Evolutionary conservation across 805 yeast species (phyloP), one percentile per base, ranked within the genome.

Genomic region (Candida ficus): DNA sequence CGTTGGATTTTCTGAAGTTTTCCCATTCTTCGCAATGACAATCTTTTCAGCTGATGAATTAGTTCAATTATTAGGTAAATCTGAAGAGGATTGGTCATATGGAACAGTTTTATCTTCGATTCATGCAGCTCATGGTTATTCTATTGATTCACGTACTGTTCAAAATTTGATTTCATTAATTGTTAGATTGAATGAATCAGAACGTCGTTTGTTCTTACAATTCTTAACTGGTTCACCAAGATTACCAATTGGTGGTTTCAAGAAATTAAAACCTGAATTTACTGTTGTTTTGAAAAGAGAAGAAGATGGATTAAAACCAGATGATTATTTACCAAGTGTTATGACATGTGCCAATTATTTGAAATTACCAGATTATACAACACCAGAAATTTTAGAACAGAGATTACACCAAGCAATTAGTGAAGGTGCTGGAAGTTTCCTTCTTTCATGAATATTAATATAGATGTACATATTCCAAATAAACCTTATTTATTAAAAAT

Each of bases 311-410:
- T 57, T 75, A 20, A 61, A 64, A 11, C 73, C 85, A 5, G 95
- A 91, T 60, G 88, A 80, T 45, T 89, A 83, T 55, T 68, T 93
- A 42, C 98, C 99, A 2, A 87, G 96, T 63, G 99, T 93, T 3
- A 91, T 91, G 99, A 91, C 99, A 0, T 91, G 99, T 67, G 97
- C 95, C 4, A 91, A 91, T 58, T 93, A 91, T 57, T 69, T 91
- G 49, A 91, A 91, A 59, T 65, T 93, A 17, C 98, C 99, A 5
- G 76, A 83, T 47, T 93, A 91, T 57, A 73, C 87, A 4, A 65
- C 74, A 27, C 73, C 70, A 43, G 78, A 70, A 14, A 61, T 85
- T 2, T 71, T 93, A 81, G 66, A 60, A 37, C 57, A 67, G 25
- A 68, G 83, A 38, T 62, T 93, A 7, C 37, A 62, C 11, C 83